Evolutionary conservation across 2,329 filamentous ascomycete species (phyloP), one percentile per base, ranked within the genome.

Genomic region (Cladosporium sp.): DNA sequence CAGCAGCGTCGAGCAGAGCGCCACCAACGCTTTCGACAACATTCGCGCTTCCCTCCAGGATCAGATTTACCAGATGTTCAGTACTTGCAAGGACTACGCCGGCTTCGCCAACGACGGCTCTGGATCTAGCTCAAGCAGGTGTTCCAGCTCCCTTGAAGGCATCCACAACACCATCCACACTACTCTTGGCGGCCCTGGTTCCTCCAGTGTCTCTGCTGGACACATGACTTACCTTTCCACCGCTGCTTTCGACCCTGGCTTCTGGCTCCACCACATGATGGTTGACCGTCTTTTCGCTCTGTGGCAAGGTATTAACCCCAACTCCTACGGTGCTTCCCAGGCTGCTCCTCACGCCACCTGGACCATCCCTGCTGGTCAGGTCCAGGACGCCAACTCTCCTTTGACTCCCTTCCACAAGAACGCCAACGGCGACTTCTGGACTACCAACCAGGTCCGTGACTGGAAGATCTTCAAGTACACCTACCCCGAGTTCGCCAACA

Each of bases 381-480:
- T 39, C 8, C 59, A 61, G 34, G 34, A 58, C n/a, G 55, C 49
- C 12, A 51, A 61, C 49, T 61, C 59, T 52, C 59, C 59, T 39
- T 49, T 61, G 37, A 83, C 83, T 1, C 88, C 89, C 0, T 91
- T 92, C 72, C 85, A 84, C 65, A 75, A 80, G 51, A 78, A 81
- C 52, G 68, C 72, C 2, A 75, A 80, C 58, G 84, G 84, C 49
- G 78, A 78, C 3, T 89, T 88, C 72, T 92, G 87, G 85, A 87
- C 81, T 9, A 88, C 88, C 1, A 81, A 85, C 59, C 79, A 77
- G 61, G 80, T 85, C 19, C 80, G 85, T 25, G 77, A 82, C 52
- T 66, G 62, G 61, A 78, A 79, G 40, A 76, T 76, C 2, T 88
- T 94, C 72, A 85, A 85, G 15, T 93, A 93, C 71, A 86, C 84